These are phyloP conservation scores for Apiotrichum brassicae DNA, from an alignment of 1,284 basidiomycete genomes.

Conservation along the genomic window DNA sequence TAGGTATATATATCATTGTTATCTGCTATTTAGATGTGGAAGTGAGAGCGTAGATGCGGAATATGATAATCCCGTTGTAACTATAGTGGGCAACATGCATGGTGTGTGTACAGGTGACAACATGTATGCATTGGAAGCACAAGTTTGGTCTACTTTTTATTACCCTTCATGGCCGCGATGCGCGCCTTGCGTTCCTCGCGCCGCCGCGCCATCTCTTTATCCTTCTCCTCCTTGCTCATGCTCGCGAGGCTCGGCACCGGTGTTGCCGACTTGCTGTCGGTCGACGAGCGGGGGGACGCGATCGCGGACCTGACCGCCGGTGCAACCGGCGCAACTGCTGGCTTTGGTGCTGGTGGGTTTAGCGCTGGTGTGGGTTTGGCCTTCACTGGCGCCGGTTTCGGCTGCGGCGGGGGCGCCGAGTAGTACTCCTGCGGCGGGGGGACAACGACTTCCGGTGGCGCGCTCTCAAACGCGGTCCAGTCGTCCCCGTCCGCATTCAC, in stretches of 20 bases:
- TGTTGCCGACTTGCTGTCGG: constrained; percentile 5
- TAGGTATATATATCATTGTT: not conserved
- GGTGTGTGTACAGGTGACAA: constrained; percentile 2
- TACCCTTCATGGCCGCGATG: constrained; percentile 47
- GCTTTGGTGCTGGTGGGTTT: constrained; percentile 9
- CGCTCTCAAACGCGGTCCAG: constrained; percentile 85
- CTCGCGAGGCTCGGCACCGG: constrained; percentile 30
- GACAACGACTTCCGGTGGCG: constrained; percentile 46
- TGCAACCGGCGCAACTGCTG: not conserved
- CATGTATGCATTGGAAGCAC: too few species aligned
- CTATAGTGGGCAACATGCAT: constrained; percentile 1
- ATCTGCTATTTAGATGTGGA: not conserved
- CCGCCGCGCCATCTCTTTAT: constrained; percentile 75
- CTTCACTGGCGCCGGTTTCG: constrained; percentile 2
- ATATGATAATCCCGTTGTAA: not conserved
- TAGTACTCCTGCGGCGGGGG: constrained; percentile 37
- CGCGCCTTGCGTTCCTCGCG: constrained; percentile 72
- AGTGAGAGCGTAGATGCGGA: not conserved
- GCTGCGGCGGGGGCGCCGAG: constrained; percentile 16
- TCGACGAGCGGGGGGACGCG: constrained; percentile 1
- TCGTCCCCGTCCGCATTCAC: constrained; percentile 75
- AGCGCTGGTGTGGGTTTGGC: constrained; percentile 7
- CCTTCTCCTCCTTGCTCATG: constrained; percentile 79
- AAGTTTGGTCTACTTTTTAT: too few species aligned
- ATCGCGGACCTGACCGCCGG: constrained; percentile 5